These are phyloP conservation scores for Cercophora scortea DNA, from an alignment of 495 filamentous ascomycete species.

Conservation along the genomic window DNA sequence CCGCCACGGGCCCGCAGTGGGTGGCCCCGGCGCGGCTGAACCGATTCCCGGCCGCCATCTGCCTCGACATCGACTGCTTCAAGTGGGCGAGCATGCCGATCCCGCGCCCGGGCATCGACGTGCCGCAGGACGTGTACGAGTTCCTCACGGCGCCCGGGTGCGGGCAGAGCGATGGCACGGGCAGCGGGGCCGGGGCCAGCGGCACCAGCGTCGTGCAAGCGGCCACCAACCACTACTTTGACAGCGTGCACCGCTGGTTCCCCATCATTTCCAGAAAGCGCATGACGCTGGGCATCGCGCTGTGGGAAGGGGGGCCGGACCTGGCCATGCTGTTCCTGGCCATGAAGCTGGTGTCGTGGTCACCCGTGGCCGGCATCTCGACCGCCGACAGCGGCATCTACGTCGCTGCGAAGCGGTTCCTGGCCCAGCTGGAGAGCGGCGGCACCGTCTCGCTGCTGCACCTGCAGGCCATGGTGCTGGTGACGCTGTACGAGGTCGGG, in stretches of 20 bases:
- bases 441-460: slow-evolving; percentile 32
- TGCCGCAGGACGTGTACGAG: slow-evolving; percentile 29
- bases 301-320: slow-evolving; percentile 38
- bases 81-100: slow-evolving; percentile 21
- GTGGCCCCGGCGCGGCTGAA: not conserved
- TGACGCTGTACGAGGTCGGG: slow-evolving; percentile 40
- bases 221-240: slow-evolving; percentile 23
- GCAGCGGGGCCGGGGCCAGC: not conserved
- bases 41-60: slow-evolving; percentile 18
- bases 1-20: slow-evolving; percentile 5
- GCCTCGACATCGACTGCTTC: slow-evolving; percentile 31
- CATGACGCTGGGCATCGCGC: slow-evolving; percentile 28
- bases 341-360: slow-evolving; percentile 38
- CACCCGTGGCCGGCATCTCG: slow-evolving; percentile 17
- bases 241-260: slow-evolving; percentile 33
- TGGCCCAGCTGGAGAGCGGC: slow-evolving; percentile 26
- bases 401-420: slow-evolving; percentile 32
- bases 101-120: slow-evolving; percentile 18
- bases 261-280: slow-evolving; percentile 44
- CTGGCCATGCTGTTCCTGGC: slow-evolving; percentile 39
- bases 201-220: slow-evolving; percentile 22
- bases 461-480: slow-evolving; percentile 36
- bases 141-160: slow-evolving; percentile 7
- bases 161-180: not conserved
- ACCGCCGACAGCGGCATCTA: slow-evolving; percentile 31